Evolutionary conservation across 345 rosid species (phyloP), one percentile per base, ranked within the genome.

Genomic region (Dovyalis caffra): DNA sequence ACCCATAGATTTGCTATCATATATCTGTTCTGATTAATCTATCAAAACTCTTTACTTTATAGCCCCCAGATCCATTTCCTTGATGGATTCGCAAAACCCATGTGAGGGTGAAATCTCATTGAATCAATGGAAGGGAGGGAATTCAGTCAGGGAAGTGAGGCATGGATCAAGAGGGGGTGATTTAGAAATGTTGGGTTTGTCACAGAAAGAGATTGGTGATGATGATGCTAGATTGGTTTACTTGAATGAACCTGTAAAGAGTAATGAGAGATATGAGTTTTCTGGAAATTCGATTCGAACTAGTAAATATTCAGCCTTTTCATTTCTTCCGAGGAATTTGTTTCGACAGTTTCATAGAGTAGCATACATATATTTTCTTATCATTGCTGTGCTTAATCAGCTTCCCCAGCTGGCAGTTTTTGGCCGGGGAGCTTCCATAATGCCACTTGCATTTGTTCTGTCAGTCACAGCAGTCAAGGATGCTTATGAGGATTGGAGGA

Each of bases 341-440:
- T 66, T 65, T 51, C 64, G 37, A 40, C 77, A 64, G 66, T 74
- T 64, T 28, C 66, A 70, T 45, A 51, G 77, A 28, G 77, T 74
- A 9, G 77, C 77, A 8, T 65, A 65, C 32, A 25, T 74, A 14
- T 74, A 74, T 56, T 65, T 74, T 62, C 43, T 74, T 25, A 26
- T 74, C 15, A 21, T 14, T 66, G 71, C 62, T 18, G 35, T 74
- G 23, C 53, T 64, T 40, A 65, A 70, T 16, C 51, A 45, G 49
- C 51, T 62, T 9, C 45, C 43, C 2, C 58, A 51, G 11, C 71
- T 74, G 34, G 32, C 71, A 10, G 65, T 45, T 6, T 74, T 31
- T 23, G 11, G 64, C 7, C 64, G 65, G 15, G 64, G 51, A 21
- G 56, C 64, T 49, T 28, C 32, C 23, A n/a, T 66, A 5, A 21